These are phyloP conservation scores for Myochromella boudieri DNA, from an alignment of 768 basidiomycete species.

Conservation along the genomic window DNA sequence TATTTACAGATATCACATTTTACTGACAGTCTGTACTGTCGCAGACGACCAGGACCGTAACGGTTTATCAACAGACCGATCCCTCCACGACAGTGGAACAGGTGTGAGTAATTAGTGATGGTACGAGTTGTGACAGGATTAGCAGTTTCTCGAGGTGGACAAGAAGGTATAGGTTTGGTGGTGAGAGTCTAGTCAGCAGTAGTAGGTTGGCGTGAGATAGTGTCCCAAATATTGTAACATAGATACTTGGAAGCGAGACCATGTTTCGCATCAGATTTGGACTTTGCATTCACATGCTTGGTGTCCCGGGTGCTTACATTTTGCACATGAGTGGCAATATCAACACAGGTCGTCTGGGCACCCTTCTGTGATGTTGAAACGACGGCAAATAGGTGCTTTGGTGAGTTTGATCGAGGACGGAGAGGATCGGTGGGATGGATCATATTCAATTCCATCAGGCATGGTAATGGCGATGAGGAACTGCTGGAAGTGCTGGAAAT, in stretches of 20 bases:
- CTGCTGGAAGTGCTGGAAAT: conserved; percentile 8
- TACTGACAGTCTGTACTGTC: no score
- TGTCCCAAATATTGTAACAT: conserved; percentile 1
- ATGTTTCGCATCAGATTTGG: neutral
- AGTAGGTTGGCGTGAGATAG: neutral
- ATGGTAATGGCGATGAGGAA: conserved; percentile 9
- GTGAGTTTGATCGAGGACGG: neutral
- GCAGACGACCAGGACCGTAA: no score
- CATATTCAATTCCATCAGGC: conserved; percentile 10
- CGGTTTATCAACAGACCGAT: no score
- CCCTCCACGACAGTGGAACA: no score
- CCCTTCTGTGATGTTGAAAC: conserved; percentile 18
- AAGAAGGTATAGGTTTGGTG: neutral
- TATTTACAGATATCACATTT: no score
- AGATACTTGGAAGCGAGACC: conserved; percentile 1
- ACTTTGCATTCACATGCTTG: neutral
- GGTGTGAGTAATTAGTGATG: neutral
- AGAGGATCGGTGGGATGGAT: neutral
- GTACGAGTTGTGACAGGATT: neutral
- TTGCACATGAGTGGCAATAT: neutral
- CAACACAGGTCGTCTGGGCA: conserved; percentile 15
- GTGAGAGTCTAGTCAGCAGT: neutral
- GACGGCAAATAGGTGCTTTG: conserved; percentile 16
- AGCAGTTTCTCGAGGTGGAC: neutral
- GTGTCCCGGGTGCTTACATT: neutral